Evolutionary conservation across 306 rosid genomes (phyloP).

Genomic region (Crotalaria pallida): DNA sequence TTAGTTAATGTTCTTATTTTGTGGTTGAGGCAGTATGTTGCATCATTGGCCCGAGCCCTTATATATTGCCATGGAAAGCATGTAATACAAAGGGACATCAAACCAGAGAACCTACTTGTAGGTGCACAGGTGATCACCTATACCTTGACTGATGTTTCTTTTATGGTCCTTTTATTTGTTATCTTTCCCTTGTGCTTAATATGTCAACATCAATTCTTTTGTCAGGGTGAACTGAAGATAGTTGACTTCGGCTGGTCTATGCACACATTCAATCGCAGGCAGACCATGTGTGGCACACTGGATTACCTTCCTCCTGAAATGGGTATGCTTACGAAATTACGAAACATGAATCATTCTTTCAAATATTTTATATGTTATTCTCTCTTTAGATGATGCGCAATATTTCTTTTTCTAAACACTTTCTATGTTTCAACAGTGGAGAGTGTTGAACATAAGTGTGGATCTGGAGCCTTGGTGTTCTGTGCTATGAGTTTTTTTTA

Average conservation of each 20-base stretch:
- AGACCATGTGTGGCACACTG: constrained; percentile 97
- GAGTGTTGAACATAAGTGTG: constrained; percentile 94
- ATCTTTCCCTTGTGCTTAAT: constrained; percentile 7
- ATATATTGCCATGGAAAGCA: constrained; percentile 99
- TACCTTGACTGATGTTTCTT: constrained; percentile 16
- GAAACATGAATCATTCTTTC: background rate
- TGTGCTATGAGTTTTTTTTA: constrained; percentile 96
- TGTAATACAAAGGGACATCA: constrained; percentile 93
- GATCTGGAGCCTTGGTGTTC: constrained; percentile 98
- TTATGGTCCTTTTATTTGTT: background rate
- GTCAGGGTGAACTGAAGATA: constrained; percentile 92
- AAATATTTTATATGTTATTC: background rate
- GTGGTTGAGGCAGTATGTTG: constrained; percentile 70
- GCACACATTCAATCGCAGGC: constrained; percentile 94
- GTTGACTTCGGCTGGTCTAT: constrained; percentile 99
- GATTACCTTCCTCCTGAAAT: constrained; percentile 99
- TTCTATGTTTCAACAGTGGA: constrained; percentile 61
- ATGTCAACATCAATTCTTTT: constrained; percentile 11
- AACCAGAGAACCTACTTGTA: constrained; percentile 93
- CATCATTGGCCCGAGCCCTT: constrained; percentile 93
- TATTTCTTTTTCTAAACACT: constrained; percentile 11
- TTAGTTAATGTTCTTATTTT: constrained; percentile 1
- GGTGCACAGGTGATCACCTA: constrained; percentile 72
- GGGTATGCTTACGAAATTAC: constrained; percentile 62
- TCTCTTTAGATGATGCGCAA: background rate